Evolutionary conservation across 1,139 yeast species (phyloP), one percentile per base, ranked within the genome.

Genomic region (Suhomyces choctaworum): DNA sequence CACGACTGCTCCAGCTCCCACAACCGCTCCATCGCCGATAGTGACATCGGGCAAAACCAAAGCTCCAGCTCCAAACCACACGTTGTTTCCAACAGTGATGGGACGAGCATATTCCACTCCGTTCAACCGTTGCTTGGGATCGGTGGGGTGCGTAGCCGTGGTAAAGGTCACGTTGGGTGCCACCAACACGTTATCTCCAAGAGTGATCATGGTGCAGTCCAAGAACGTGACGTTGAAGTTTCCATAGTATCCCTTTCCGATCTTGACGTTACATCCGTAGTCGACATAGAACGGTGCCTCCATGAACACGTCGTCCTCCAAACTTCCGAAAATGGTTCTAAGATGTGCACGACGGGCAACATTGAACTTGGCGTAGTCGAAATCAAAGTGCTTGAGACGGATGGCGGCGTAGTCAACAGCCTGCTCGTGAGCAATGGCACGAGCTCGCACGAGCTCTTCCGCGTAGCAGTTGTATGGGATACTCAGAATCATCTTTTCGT

Each of bases 1-100:
- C 16, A 82, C 87, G 2, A 81, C 80, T 4, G 80, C 60, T 4
- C 86, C 87, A 5, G 89, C 86, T 5, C 82, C 90, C 31, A 82
- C 64, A 1, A 80, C 79, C n/a, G 73, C 67, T 1, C 75, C 74
- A 24, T 76, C 73, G 6, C 89, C 89, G 34, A 82, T 70, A 1
- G 74, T 78, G 10, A 81, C 83, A 2, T 88, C 89, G 2, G 85
- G 84, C 35, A 82, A 58, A 5, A 82, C 67, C 1, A 64, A 62
- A 15, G 64, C 73, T 31, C 70, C 66, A 2, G 80, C 69, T 7
- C 86, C 85, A 29, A 82, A 62, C 90, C 90, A 82, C 12, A 78
- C 83, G 40, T 76, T 72, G 50, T 78, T 67, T 0, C 83, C 87
- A 17, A 82, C 78, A 2, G 58, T 63, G 20, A 82, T 71, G 3